Conservation (phyloP, 495 filamentous ascomycete species). For the Xanthoparmelia taractica region DNA sequence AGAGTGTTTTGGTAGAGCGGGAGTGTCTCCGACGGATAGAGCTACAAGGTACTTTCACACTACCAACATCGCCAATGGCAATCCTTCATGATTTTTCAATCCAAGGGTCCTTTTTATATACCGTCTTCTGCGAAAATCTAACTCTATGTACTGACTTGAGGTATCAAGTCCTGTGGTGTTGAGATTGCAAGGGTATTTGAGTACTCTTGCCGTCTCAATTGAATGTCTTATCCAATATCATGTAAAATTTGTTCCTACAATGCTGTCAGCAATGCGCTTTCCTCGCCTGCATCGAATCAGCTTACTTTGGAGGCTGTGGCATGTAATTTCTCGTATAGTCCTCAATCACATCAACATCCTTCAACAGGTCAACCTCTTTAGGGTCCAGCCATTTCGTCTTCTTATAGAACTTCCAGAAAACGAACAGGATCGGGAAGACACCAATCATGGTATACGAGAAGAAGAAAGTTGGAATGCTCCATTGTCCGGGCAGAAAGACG, state of each 20-base stretch:
- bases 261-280: background rate
- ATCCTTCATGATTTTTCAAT: no score
- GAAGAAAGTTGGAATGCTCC: constrained; percentile 66
- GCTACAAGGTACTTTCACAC: no score
- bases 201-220: background rate
- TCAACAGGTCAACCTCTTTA: constrained; percentile 54
- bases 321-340: constrained; percentile 63
- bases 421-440: constrained; percentile 56
- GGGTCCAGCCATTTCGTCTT: constrained; percentile 50
- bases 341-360: constrained; percentile 64
- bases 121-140: background rate
- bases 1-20: background rate
- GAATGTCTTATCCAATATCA: constrained; percentile 9
- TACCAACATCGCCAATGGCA: no score
- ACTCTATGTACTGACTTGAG: background rate
- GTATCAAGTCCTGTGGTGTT: constrained; percentile 5
- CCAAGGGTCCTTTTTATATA: background rate
- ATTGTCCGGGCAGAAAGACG: constrained; percentile 65
- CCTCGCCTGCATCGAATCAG: background rate
- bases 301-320: constrained; percentile 49
- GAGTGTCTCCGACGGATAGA: background rate
- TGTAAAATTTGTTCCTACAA: constrained; percentile 10
- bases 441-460: constrained; percentile 71
- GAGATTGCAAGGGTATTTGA: background rate
- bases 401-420: constrained; percentile 64